A percentile compares a stretch with the other conserved stretches of the same genome.
Conservation (phyloP, 2,329 filamentous ascomycete species). For the Colletotrichum musae region DNA sequence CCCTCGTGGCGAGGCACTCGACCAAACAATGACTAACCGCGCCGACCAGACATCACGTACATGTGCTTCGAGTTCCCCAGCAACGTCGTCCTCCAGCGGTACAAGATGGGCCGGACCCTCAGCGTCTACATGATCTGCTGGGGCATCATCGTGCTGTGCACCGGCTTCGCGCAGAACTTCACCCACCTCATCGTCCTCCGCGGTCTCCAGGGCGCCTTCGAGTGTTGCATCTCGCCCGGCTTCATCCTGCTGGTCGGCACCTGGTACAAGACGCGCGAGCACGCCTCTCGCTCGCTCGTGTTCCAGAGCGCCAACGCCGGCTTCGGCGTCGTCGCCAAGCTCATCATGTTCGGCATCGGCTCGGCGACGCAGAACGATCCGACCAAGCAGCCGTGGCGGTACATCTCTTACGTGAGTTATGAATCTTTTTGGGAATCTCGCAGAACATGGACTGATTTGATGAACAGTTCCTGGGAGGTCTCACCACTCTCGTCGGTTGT, state of each 20-base stretch:
- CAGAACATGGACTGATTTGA: background rate
- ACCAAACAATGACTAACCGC: too few species aligned
- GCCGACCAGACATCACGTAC: conserved; percentile 46
- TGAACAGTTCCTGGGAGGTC: conserved; percentile 50
- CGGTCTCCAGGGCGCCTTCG: conserved; percentile 55
- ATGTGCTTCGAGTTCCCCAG: conserved; percentile 51
- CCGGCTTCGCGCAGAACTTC: conserved; percentile 56
- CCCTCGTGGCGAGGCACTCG: too few species aligned
- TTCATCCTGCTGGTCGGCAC: conserved; percentile 55
- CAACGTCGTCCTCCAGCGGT: conserved; percentile 52
- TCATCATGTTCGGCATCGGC: conserved; percentile 56
- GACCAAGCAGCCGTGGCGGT: conserved; percentile 54
- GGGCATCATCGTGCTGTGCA: conserved; percentile 54
- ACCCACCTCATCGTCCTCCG: conserved; percentile 53
- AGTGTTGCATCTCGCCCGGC: conserved; percentile 56
- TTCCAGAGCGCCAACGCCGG: conserved; percentile 47
- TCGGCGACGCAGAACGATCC: conserved; percentile 46
- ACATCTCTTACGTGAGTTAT: conserved; percentile 53
- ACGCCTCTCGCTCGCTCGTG: conserved; percentile 30
- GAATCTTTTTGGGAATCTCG: background rate
- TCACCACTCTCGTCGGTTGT: conserved; percentile 51
- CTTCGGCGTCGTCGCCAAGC: conserved; percentile 52
- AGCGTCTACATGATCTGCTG: conserved; percentile 43
- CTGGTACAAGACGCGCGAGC: conserved; percentile 57
- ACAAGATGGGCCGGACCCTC: conserved; percentile 40